A percentile compares a stretch with the other conserved stretches of the same genome.
Conservation (phyloP, 202 grass and related monocot genomes). For the Musa balbisiana region DNA sequence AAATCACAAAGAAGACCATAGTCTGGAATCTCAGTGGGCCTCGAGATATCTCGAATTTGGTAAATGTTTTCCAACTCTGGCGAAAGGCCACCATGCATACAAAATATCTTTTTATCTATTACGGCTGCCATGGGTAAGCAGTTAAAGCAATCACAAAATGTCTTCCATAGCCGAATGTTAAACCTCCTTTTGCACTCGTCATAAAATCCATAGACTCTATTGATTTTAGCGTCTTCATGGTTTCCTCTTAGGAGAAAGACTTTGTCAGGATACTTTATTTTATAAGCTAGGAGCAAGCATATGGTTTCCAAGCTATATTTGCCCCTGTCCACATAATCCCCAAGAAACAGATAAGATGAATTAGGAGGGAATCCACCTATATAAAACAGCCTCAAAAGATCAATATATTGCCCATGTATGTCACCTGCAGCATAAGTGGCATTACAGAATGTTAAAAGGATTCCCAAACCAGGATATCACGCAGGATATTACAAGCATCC, state of each 20-base stretch:
- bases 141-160: slow-evolving; percentile 78
- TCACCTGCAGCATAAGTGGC: slow-evolving; percentile 34
- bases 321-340: slow-evolving; percentile 64
- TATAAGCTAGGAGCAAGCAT: slow-evolving; percentile 71
- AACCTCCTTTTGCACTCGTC: slow-evolving; percentile 75
- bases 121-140: slow-evolving; percentile 66
- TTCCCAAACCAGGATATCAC: neutral
- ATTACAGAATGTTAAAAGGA: neutral
- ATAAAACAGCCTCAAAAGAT: slow-evolving; percentile 59
- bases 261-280: slow-evolving; percentile 72
- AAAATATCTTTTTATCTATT: slow-evolving; percentile 62
- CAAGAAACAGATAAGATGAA: slow-evolving; percentile 55
- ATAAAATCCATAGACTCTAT: slow-evolving; percentile 76
- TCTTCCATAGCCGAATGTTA: slow-evolving; percentile 68
- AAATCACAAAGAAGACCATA: slow-evolving; percentile 72
- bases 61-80: slow-evolving; percentile 53
- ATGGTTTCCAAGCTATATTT: slow-evolving; percentile 70
- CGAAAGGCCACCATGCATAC: slow-evolving; percentile 73
- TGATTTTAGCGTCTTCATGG: slow-evolving; percentile 76
- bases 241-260: slow-evolving; percentile 60
- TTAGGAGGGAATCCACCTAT: slow-evolving; percentile 56
- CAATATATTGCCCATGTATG: slow-evolving; percentile 62
- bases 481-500: neutral
- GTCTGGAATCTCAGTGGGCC: slow-evolving; percentile 63
- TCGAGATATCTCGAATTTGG: slow-evolving; percentile 49